phyloP scores from a whole-genome alignment of 495 filamentous ascomycete genomes.

The Apodospora peruviana region DNA sequence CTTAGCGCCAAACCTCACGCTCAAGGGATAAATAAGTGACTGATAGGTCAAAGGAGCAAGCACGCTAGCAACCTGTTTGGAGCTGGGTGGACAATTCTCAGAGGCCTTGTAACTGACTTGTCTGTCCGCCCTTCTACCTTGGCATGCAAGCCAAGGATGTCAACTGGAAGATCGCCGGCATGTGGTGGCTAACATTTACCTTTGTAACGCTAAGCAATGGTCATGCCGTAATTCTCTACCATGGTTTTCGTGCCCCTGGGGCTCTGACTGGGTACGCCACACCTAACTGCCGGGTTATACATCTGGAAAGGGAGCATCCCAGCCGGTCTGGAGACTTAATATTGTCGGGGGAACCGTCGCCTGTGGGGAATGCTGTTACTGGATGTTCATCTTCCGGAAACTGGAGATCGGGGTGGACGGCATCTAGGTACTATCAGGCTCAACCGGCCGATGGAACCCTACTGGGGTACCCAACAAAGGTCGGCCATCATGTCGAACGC shows the following conservation, averaged over 20 bases:
- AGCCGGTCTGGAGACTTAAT: conserved; percentile 51
- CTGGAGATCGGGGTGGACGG: conserved; percentile 17
- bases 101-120: conserved; percentile 65
- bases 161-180: conserved; percentile 52
- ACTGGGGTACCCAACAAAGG: not conserved
- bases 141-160: conserved; percentile 52
- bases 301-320: conserved; percentile 64
- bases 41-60: too few species aligned
- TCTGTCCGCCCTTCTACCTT: conserved; percentile 55
- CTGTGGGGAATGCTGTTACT: conserved; percentile 46
- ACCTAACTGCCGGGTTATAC: conserved; percentile 48
- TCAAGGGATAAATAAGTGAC: too few species aligned
- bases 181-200: conserved; percentile 59
- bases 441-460: conserved; percentile 7
- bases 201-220: conserved; percentile 56
- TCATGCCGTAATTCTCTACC: conserved; percentile 60
- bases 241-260: conserved; percentile 59
- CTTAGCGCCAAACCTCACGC: too few species aligned
- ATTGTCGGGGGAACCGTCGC: conserved; percentile 52
- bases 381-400: conserved; percentile 38
- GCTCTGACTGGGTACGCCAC: conserved; percentile 48
- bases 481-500: not conserved
- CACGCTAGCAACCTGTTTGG: too few species aligned
- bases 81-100: too few species aligned
- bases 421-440: conserved; percentile 8